Base-by-base conservation (phyloP, 2,329 filamentous ascomycete species). In the Aspergillus sergii region DNA sequence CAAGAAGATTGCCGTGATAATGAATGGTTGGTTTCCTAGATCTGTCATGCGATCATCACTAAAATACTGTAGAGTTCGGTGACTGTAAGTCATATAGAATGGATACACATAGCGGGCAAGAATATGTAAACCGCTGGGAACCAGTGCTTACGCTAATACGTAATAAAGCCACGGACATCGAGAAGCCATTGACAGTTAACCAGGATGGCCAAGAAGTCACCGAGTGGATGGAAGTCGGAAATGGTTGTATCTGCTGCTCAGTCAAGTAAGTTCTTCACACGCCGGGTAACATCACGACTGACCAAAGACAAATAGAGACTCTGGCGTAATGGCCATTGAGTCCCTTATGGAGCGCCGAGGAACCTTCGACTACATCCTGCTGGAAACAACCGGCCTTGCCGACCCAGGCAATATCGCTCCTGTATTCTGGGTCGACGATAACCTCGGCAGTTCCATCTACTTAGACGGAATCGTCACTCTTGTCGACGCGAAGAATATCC, bases 361-460 rank as follows among this genome's bases (percentile, higher is more conserved):
- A 57, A 89, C 90, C 5, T 99, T 99, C 74, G 95, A 99, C 81
- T 99, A 98, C 80, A 98, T 99, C 68, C 86, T 99, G 2, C 88
- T 99, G 1, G 95, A 99, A 78, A 99, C 95, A 0, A 98, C 95
- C 0, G 95, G 95, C 0, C 85, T 99, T 7, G 95, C 95, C 5
- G 94, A 99, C 73, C 95, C 95, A 0, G 95, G 95, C 1, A 98
- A 98, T 72, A 88, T 99, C 58, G 95, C 95, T 0, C 95, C 95
- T 0, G 81, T 98, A 16, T 99, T 99, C 81, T 99, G 95, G 95
- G 90, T 99, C 30, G 95, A 99, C 71, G 94, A 98, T 68, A 95
- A 94, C 0, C 85, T 99, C 3, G 94, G 93, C 9, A 97, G 94
- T 77, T 94, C 91, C 43, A 97, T 99, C 71, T 99, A 96, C 77